Conservation (phyloP, 2,329 filamentous ascomycete genomes). For the Paracamarosporium sp. region DNA sequence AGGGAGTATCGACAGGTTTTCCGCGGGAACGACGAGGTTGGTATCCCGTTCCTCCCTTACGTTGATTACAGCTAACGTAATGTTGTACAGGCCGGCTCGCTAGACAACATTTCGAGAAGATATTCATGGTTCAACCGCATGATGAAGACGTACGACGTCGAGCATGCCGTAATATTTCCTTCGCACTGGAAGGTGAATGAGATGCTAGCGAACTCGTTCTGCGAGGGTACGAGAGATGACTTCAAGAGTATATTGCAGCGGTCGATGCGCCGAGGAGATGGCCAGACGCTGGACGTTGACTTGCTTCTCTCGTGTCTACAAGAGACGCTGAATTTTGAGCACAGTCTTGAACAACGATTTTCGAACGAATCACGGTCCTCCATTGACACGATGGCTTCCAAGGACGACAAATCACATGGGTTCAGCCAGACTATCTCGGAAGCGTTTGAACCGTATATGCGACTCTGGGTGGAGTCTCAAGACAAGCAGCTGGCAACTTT, state of each 20-base stretch:
- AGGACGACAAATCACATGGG: conserved; percentile 75
- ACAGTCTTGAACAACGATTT: conserved; percentile 85
- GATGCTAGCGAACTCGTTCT: conserved; percentile 87
- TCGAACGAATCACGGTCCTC: conserved; percentile 76
- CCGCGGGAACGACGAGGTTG: conserved; percentile 84
- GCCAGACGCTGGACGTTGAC: conserved; percentile 86
- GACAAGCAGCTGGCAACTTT: conserved; percentile 84
- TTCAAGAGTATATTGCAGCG: conserved; percentile 91
- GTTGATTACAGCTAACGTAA: too few species aligned
- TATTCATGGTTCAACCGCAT: conserved; percentile 98
- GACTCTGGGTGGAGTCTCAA: conserved; percentile 95
- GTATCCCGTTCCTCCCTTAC: conserved; percentile 11
- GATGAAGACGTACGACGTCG: conserved; percentile 93
- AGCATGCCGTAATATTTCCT: conserved; percentile 89
- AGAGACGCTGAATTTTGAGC: conserved; percentile 96
- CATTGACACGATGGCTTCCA: conserved; percentile 85
- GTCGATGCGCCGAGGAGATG: conserved; percentile 79
- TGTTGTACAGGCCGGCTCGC: conserved; percentile 70
- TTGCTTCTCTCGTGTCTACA: conserved; percentile 87
- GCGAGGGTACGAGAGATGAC: conserved; percentile 93
- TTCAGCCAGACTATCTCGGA: conserved; percentile 94
- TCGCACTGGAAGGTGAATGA: conserved; percentile 88
- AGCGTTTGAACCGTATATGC: conserved; percentile 96
- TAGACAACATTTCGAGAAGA: conserved; percentile 94
- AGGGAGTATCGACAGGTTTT: conserved; percentile 96